These are phyloP conservation scores for Heterobasidion irregulare DNA, from an alignment of 1,284 basidiomycete species.

Conservation along the genomic window DNA sequence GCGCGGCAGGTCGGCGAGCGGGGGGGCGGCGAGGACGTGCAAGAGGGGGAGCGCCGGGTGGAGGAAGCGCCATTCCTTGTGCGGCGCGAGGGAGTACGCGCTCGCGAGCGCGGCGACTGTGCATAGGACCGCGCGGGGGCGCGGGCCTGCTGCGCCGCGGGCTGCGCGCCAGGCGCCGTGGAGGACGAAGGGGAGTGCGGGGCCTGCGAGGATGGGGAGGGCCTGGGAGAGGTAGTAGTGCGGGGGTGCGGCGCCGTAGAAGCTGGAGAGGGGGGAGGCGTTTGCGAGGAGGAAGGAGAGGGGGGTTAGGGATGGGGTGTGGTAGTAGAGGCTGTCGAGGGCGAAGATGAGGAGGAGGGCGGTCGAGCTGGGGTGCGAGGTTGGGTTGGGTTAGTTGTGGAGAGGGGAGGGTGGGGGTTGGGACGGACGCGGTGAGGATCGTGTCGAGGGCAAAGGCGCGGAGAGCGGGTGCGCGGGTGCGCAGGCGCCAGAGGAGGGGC, in stretches of 20 bases:
- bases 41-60: slow-evolving; percentile 88
- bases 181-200: slow-evolving; percentile 63
- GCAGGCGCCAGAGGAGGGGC: slow-evolving; percentile 42
- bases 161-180: slow-evolving; percentile 43
- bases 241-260: slow-evolving; percentile 85
- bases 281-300: slow-evolving; percentile 80
- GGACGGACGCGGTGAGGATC: slow-evolving; percentile 34
- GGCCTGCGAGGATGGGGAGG: slow-evolving; percentile 74
- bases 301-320: slow-evolving; percentile 63
- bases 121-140: slow-evolving; percentile 37
- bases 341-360: slow-evolving; percentile 32
- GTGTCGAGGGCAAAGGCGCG: slow-evolving; percentile 28
- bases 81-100: slow-evolving; percentile 73
- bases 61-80: slow-evolving; percentile 97
- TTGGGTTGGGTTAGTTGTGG: neutral
- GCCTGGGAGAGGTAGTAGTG: slow-evolving; percentile 89
- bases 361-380: slow-evolving; percentile 21
- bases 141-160: slow-evolving; percentile 12
- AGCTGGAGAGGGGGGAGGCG: slow-evolving; percentile 77
- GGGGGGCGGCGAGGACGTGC: slow-evolving; percentile 72
- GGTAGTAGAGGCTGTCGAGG: slow-evolving; percentile 69
- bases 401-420: neutral
- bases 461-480: slow-evolving; percentile 22
- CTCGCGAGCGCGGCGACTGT: slow-evolving; percentile 57
- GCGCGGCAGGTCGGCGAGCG: slow-evolving; percentile 41